A percentile compares a stretch with the other conserved stretches of the same genome.
Conservation (phyloP, 306 rosid species). For the Dryas drummondii region DNA sequence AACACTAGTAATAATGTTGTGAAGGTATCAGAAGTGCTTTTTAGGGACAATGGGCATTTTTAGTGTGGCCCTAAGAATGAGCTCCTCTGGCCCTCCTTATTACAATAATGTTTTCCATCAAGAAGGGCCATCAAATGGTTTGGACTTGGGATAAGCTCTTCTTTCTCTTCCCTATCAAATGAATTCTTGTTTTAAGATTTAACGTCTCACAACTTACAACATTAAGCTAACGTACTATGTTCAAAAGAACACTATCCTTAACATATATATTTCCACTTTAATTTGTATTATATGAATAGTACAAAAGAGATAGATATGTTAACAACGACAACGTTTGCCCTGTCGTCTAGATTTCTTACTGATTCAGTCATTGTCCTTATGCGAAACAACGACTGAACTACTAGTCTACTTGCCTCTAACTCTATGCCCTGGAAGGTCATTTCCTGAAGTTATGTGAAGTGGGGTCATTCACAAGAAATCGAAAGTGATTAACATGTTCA, state of each 20-base stretch:
- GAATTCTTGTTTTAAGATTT: background rate
- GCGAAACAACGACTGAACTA: background rate
- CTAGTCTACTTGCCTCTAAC: background rate
- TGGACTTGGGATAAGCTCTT: background rate
- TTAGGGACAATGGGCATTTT: conserved; percentile 18
- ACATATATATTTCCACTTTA: background rate
- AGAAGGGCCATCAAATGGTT: conserved; percentile 1
- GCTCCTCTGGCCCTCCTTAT: conserved; percentile 8
- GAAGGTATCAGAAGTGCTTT: background rate
- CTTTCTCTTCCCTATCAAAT: background rate
- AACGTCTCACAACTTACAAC: background rate
- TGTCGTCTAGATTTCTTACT: background rate
- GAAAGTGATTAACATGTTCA: conserved; percentile 45
- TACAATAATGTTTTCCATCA: conserved; percentile 8
- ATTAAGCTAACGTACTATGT: background rate
- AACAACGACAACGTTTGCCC: background rate
- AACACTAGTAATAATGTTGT: conserved; percentile 6
- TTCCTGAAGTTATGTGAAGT: conserved; percentile 12
- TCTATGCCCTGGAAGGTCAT: background rate
- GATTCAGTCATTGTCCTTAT: background rate
- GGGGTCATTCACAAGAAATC: conserved; percentile 43
- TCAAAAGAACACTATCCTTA: background rate
- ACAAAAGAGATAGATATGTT: background rate
- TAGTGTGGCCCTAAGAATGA: conserved; percentile 7
- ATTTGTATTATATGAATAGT: background rate